Base-by-base conservation (phyloP, 495 filamentous ascomycete genomes). In the Podospora sp. region DNA sequence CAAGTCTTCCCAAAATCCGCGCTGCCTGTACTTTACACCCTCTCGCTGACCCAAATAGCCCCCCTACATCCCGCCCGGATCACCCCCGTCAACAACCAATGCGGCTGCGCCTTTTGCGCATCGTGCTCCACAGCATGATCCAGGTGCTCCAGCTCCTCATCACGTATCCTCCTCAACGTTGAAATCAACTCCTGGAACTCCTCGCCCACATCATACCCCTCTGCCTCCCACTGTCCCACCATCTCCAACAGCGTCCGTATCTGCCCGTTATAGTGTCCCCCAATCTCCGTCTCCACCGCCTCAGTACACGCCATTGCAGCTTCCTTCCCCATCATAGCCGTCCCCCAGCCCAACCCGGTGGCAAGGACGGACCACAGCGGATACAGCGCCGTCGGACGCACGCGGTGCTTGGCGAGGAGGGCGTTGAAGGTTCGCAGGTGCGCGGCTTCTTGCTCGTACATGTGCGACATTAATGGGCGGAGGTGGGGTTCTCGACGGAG, bases 261-360 rank as follows among this genome's bases (percentile, higher is more conserved):
- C 80, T 99, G 95, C 50, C 88, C 89, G 76, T 99, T 99, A 76
- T 99, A 99, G 77, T 99, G 95, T 18, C 86, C 87, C 0, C 96
- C 95, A 69, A 99, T 99, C 82, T 98, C 95, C 29, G 96, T 99
- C 81, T 99, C 95, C 29, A 99, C 93, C 6, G 95, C 95, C 79
- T 99, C 95, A 12, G 95, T 99, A 75, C 95, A 99, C 24, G 96
- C 95, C 95, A 99, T 99, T 3, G 95, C 93, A 0, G 95, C 94
- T 80, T 98, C 94, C 49, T 91, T 86, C 0, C 96, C 93, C 84
- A 98, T 84, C n/a, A 93, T 76, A 0, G 89, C 95, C 1, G 95
- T 99, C 2, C 86, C 85, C 91, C 96, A 96, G 16, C 95, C 95
- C 2, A 99, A 79, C 1, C 89, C 91, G 0, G 92, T 89, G 12